A percentile compares a stretch with the other conserved stretches of the same genome.
Evolutionary conservation across 148 eudicot species (phyloP).

Genomic region (Gaultheria prostrata): DNA sequence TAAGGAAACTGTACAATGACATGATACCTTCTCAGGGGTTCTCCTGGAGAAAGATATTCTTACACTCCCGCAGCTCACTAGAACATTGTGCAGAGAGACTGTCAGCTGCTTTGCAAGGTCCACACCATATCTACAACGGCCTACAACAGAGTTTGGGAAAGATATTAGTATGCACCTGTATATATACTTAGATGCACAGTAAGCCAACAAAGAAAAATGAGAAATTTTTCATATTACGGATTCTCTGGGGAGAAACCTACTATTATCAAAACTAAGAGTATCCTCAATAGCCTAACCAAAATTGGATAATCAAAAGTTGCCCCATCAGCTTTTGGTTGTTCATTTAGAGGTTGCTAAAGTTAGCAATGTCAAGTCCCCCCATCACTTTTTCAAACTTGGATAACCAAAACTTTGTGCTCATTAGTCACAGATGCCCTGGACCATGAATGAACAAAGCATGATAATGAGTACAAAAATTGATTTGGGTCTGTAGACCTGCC

Average conservation of each 20-base stretch:
- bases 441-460: too few relatives aligned
- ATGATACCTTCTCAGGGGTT: conserved; percentile 81
- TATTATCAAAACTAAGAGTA: neutral
- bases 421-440: too few relatives aligned
- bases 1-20: neutral
- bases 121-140: conserved; percentile 78
- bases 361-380: too few relatives aligned
- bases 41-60: conserved; percentile 94
- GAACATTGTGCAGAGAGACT: conserved; percentile 64
- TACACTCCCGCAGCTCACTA: conserved; percentile 78
- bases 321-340: too few relatives aligned
- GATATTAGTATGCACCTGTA: neutral
- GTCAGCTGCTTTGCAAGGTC: conserved; percentile 80
- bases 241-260: neutral
- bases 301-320: too few relatives aligned
- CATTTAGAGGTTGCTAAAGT: too few relatives aligned
- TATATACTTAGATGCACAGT: neutral
- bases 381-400: too few relatives aligned
- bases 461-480: too few relatives aligned
- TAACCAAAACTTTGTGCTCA: too few relatives aligned
- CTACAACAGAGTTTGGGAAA: conserved; percentile 29
- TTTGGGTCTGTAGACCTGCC: too few relatives aligned
- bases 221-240: neutral
- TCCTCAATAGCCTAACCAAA: too few relatives aligned
- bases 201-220: neutral